A percentile compares a stretch with the other conserved stretches of the same genome.
Evolutionary conservation across 164 flowering plant species (phyloP).

Genomic region (Magnolia officinalis): DNA sequence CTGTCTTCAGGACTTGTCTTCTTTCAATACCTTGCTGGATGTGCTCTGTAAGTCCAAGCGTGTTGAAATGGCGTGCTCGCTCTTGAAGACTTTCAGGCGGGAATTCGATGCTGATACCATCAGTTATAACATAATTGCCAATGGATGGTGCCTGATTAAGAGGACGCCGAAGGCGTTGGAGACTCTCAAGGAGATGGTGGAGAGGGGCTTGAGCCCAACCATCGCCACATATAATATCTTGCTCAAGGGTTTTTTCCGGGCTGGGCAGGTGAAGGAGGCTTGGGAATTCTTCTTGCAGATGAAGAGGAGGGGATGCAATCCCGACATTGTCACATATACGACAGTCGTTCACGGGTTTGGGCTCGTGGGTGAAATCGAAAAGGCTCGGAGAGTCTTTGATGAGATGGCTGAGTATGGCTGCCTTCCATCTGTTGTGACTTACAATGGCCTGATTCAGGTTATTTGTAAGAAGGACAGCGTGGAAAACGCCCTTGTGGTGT

Average conservation of each 20-base stretch:
- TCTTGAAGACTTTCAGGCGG: conserved; percentile 49
- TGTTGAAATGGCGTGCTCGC: conserved; percentile 64
- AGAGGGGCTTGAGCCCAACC: conserved; percentile 58
- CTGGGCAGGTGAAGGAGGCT: conserved; percentile 66
- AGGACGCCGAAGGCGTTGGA: conserved; percentile 62
- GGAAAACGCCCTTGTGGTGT: conserved; percentile 60
- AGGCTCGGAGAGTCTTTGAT: conserved; percentile 58
- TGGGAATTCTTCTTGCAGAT: conserved; percentile 82
- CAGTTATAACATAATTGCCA: conserved; percentile 71
- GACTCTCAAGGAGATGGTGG: conserved; percentile 81
- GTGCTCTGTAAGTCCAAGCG: conserved; percentile 61
- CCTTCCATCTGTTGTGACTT: conserved; percentile 77
- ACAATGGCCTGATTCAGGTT: conserved; percentile 84
- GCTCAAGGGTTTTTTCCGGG: conserved; percentile 76
- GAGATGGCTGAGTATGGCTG: conserved; percentile 67
- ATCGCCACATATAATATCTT: conserved; percentile 61
- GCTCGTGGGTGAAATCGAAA: conserved; percentile 58
- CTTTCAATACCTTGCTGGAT: conserved; percentile 74
- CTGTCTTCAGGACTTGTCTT: conserved; percentile 58
- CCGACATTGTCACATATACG: conserved; percentile 84
- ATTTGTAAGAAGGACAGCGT: conserved; percentile 80
- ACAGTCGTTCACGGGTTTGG: conserved; percentile 91
- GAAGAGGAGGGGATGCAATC: conserved; percentile 59
- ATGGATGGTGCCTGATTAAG: conserved; percentile 85
- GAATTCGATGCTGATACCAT: conserved; percentile 63